A percentile compares a stretch with the other conserved stretches of the same genome.
These are phyloP conservation scores for Hyaloperonospora arabidopsidis DNA, from an alignment of 352 stramenopile species.

Conservation along the genomic window DNA sequence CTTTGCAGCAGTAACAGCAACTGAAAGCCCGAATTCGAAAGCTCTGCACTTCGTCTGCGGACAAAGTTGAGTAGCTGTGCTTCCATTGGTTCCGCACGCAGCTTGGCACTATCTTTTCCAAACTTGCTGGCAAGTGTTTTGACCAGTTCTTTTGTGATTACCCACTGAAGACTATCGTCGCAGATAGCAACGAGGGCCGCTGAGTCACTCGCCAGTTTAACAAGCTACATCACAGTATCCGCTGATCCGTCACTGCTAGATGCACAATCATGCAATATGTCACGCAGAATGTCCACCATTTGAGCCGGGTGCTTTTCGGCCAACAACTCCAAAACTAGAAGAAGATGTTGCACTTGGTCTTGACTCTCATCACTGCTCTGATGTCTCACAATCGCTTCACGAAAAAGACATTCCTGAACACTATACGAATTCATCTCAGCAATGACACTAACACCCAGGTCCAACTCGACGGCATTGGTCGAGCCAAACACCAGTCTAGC, in stretches of 20 bases:
- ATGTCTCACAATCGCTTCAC: constrained; percentile 20
- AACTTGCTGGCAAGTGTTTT: constrained; percentile 24
- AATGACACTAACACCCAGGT: constrained; percentile 45
- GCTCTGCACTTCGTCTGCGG: constrained; percentile 27
- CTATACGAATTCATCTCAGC: constrained; percentile 38
- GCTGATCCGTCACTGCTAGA: constrained; percentile 1
- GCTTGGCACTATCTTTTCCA: constrained; percentile 2
- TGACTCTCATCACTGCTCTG: background rate
- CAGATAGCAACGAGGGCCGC: constrained; percentile 30
- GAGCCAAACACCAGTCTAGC: constrained; percentile 40
- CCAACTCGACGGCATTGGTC: constrained; percentile 28
- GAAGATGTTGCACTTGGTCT: constrained; percentile 6
- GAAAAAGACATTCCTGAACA: constrained; percentile 44
- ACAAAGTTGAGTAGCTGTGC: constrained; percentile 26
- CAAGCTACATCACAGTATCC: constrained; percentile 22
- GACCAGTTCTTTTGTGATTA: constrained; percentile 49
- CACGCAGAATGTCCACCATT: constrained; percentile 40
- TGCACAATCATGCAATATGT: constrained; percentile 33
- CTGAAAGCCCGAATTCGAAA: constrained; percentile 40
- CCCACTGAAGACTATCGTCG: constrained; percentile 58
- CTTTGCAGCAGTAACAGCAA: constrained; percentile 40
- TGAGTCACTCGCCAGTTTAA: constrained; percentile 32
- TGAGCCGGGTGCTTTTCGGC: constrained; percentile 31
- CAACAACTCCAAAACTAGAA: constrained; percentile 39
- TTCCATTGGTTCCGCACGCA: constrained; percentile 6